These are phyloP conservation scores for Niveomyces coronatus DNA, from an alignment of 2,329 filamentous ascomycete species.

Conservation along the genomic window DNA sequence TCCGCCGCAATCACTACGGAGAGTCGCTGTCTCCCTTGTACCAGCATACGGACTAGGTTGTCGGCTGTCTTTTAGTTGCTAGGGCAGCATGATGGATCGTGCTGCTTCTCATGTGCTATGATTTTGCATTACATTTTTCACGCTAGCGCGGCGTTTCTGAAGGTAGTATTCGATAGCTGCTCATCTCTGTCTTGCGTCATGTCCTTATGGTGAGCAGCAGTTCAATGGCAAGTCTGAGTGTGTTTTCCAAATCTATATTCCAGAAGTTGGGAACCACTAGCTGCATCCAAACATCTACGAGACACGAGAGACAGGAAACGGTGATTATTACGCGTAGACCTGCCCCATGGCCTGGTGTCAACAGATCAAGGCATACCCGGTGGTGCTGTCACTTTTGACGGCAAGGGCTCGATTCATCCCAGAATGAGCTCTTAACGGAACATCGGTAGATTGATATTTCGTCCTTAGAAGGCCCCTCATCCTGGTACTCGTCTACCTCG, in stretches of 20 bases:
- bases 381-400: constrained; percentile 63
- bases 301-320: no score
- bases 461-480: constrained; percentile 29
- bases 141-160: constrained; percentile 28
- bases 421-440: constrained; percentile 72
- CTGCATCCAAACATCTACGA: no score
- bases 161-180: constrained; percentile 8
- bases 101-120: constrained; percentile 9
- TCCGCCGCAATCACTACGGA: constrained; percentile 92
- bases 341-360: no score
- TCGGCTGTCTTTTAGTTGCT: constrained; percentile 5
- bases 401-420: constrained; percentile 59
- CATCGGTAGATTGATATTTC: constrained; percentile 55
- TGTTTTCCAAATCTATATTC: no score
- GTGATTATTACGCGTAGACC: no score
- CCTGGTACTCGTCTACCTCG: constrained; percentile 15
- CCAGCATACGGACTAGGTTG: constrained; percentile 50
- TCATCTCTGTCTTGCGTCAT: constrained; percentile 1
- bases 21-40: constrained; percentile 67
- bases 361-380: constrained; percentile 32
- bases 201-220: constrained; percentile 3
- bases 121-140: constrained; percentile 11
- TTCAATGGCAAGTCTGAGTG: constrained; percentile 11
- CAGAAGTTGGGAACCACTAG: no score
- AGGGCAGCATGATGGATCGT: constrained; percentile 10